Evolutionary conservation across 441 rosid genomes (phyloP), one percentile per base, ranked within the genome.

Genomic region (Omphalea diandra): DNA sequence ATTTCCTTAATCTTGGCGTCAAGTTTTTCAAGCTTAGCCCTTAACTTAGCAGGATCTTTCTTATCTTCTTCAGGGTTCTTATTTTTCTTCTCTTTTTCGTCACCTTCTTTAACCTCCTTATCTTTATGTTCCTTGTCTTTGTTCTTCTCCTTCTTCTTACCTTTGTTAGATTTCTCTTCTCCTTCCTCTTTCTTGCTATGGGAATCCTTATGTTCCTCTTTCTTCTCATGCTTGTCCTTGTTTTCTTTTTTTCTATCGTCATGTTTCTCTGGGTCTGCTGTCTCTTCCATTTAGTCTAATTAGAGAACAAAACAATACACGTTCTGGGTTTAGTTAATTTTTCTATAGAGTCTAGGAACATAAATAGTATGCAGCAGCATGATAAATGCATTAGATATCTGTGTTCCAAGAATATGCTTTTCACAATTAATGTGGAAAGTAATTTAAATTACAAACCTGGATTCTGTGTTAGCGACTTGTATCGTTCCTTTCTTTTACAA

Each of bases 51-150:
- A 11, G 91, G 87, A 69, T 85, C 88, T 27, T 80, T 84, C 67
- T 87, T 87, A 66, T 87, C 93, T 83, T 87, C 93, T 83, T 87
- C 89, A 40, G 91, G 88, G 75, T 86, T 85, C 84, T 85, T 84
- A 43, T 49, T 49, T 44, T 84, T 79, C 80, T 90, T 81, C 76
- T 86, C 69, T 66, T 85, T 80, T 63, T 68, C 81, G 56, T 77
- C 83, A 56, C 76, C 81, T 54, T 81, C 83, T 74, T 83, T 82
- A 57, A 81, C 75, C 76, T 88, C 74, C 77, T 85, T 81, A 70
- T 80, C 83, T 74, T 86, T 69, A 68, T 69, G 75, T 26, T 80
- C 82, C 27, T 85, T 77, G 50, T 83, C 84, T 61, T 89, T 81
- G n/a, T n/a, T n/a, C 79, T 81, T 81, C 77, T 84, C 71, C 76